Evolutionary conservation across 805 yeast species (phyloP), one percentile per base, ranked within the genome.

Genomic region (Candida sonorensis): DNA sequence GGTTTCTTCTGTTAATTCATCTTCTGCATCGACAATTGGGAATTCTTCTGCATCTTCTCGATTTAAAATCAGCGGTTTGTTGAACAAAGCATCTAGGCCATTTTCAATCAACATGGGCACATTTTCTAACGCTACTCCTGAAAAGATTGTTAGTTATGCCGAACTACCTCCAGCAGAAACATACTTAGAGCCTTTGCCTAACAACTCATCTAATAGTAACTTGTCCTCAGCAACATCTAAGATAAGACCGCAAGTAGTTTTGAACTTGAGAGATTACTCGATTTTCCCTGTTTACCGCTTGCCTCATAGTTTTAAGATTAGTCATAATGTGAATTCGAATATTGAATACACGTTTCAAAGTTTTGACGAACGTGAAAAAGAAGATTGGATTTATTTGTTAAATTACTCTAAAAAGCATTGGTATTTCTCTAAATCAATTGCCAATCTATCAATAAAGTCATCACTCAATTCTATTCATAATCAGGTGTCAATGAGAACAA

Each of bases 321-420:
- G 65, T 37, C 35, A 41, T 9, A 27, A 33, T 2, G 33, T 38
- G 18, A 42, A 38, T 30, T 10, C 38, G 4, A 43, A 36, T 20
- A 31, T 29, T 3, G 83, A 79, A 35, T 69, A 60, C 48, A 63
- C 75, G 24, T 67, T 88, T 46, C 95, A 90, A 54, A 79, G 90
- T 0, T 50, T 69, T 0, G 62, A 56, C 39, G 78, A 75, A 5
- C 39, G 49, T 1, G 94, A 83, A 19, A 72, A 81, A 35, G 74
- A 72, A 32, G 85, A 77, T 26, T 88, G 97, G 97, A 62, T 84
- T 27, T 58, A 62, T 27, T 62, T 59, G 37, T 46, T 71, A 34
- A 64, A 59, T 34, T 69, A 55, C 40, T 66, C 75, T 10, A 67
- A 65, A 36, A 61, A 69, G 20, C 78, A 73, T 46, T 74, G 80